phyloP scores from a whole-genome alignment of 257 asterid genomes.

The Primulina tabacum region DNA sequence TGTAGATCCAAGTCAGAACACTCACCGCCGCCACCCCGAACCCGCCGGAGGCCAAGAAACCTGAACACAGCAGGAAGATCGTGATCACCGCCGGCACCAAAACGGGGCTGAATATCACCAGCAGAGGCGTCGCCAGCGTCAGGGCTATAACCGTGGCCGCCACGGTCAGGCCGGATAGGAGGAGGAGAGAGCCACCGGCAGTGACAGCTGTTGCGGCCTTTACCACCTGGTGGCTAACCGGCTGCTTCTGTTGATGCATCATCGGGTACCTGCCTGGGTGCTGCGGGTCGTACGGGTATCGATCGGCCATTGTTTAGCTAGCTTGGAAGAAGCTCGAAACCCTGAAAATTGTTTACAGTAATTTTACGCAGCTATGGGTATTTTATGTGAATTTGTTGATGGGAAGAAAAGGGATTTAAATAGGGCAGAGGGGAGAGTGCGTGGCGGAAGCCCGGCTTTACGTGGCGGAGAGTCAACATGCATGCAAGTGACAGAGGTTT shows the following conservation, averaged over 20 bases:
- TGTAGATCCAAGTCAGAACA: slow-evolving; percentile 66
- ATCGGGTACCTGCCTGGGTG: slow-evolving; percentile 15
- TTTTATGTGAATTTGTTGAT: no score
- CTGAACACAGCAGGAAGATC: slow-evolving; percentile 38
- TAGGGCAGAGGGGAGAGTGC: no score
- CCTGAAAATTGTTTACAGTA: no score
- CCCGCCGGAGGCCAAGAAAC: slow-evolving; percentile 72
- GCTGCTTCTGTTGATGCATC: slow-evolving; percentile 28
- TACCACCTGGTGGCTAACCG: slow-evolving; percentile 47
- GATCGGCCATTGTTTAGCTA: neutral
- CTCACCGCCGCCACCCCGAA: slow-evolving; percentile 72
- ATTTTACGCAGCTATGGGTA: no score
- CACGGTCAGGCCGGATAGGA: slow-evolving; percentile 58
- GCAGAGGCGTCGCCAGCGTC: slow-evolving; percentile 64
- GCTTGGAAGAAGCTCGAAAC: no score
- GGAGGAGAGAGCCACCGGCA: slow-evolving; percentile 65
- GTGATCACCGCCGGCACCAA: slow-evolving; percentile 64
- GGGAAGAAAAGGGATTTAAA: no score
- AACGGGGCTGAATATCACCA: slow-evolving; percentile 82
- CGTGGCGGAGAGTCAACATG: no score
- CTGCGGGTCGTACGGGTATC: neutral
- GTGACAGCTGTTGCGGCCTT: slow-evolving; percentile 69
- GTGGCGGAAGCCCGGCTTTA: no score
- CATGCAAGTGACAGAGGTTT: no score
- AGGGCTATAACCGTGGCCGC: slow-evolving; percentile 67